phyloP scores from a whole-genome alignment of 768 basidiomycete species.

The Leccinum variicolor region DNA sequence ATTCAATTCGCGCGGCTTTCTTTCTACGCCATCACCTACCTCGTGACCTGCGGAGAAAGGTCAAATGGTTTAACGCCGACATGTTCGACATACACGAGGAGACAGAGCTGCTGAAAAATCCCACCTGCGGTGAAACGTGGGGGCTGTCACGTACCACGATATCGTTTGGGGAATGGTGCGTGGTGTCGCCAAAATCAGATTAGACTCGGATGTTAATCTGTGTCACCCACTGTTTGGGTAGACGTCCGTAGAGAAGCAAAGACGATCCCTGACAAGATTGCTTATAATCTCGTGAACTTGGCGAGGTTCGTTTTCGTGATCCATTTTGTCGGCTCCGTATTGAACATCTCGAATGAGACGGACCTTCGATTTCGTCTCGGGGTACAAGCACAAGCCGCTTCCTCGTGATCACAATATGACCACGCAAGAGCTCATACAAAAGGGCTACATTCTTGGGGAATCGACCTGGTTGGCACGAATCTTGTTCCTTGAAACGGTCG shows the following conservation, averaged over 20 bases:
- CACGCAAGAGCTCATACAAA: slow-evolving; percentile 67
- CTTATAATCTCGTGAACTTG: slow-evolving; percentile 57
- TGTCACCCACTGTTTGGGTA: too few species aligned
- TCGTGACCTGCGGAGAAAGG: too few species aligned
- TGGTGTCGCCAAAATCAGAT: too few species aligned
- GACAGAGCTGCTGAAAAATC: too few species aligned
- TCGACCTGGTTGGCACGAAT: slow-evolving; percentile 72
- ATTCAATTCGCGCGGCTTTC: too few species aligned
- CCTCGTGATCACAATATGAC: slow-evolving; percentile 62
- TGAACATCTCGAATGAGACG: slow-evolving; percentile 35
- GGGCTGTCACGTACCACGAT: too few species aligned
- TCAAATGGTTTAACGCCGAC: too few species aligned
- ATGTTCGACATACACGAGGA: too few species aligned
- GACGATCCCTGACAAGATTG: slow-evolving; percentile 71
- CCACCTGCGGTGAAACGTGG: too few species aligned
- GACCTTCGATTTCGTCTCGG: slow-evolving; percentile 80
- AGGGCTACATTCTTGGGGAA: slow-evolving; percentile 71
- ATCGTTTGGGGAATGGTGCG: too few species aligned
- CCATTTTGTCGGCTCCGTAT: slow-evolving; percentile 1
- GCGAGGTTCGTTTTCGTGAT: slow-evolving; percentile 37
- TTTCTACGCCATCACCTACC: too few species aligned
- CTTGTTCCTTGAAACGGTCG: slow-evolving; percentile 81
- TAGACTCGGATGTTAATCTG: too few species aligned
- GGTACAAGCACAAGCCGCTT: slow-evolving; percentile 75
- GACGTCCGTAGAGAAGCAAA: slow-evolving; percentile 55